Base-by-base conservation (phyloP, 306 rosid genomes). In the Dalbergia cochinchinensis region DNA sequence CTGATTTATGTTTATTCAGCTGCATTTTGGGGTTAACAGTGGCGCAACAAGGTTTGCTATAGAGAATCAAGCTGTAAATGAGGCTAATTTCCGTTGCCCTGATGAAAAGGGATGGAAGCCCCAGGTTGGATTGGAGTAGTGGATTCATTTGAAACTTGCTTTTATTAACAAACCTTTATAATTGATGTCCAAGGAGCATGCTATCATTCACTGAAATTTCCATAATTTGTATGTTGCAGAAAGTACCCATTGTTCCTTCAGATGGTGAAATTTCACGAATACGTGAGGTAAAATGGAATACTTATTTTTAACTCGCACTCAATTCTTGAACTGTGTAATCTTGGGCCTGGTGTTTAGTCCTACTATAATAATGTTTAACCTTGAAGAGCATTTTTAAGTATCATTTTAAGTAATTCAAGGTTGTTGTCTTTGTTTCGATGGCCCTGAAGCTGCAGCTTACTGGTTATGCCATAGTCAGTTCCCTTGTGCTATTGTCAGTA, bases 31-130 rank as follows among this genome's bases (percentile, higher is more conserved):
- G 80, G 98, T 93, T 68, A 93, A 93, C 76, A 91, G 99, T 67
- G 97, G 97, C 74, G 99, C 99, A 72, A 84, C 97, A 62, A 87
- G 90, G 85, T 91, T 93, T 80, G 99, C 98, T 14, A 62, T 95
- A 51, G 99, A 95, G 91, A 92, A 83, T n/a, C 99, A 89, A 87
- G 99, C 98, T 65, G 89, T 90, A 79, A 95, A 95, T 59, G 99
- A 95, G 72, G 98, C 99, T 59, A 91, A 98, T 50, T 93, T 93
- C 65, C 96, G 99, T 61, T 93, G 98, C 87, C 99, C 97, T 47
- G 99, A 95, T 87, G 98, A 95, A 83, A 61, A 91, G 94, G 98
- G 98, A 82, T 93, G 99, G 99, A 93, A 95, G 80, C 99, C 99
- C 37, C 96, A 90, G 98, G 98, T 92, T 39, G 71, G 86, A 71